Evolutionary conservation across 108 stramenopile species (phyloP).

Genomic region (Cylindrotheca fusiformis): DNA sequence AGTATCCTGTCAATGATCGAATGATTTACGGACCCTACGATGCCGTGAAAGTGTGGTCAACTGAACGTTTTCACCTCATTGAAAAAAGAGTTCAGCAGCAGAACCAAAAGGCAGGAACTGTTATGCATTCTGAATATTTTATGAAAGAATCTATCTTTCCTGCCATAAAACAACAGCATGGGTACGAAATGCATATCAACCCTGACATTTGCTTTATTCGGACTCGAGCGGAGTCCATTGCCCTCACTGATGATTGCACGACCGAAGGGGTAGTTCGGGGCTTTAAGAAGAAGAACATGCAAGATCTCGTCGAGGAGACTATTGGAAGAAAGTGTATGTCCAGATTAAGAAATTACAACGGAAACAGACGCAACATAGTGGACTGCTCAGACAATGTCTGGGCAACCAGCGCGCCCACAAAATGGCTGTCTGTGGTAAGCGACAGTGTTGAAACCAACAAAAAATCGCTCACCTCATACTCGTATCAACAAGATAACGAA

Average conservation of each 20-base stretch:
- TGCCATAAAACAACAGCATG: constrained; percentile 25
- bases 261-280: neutral
- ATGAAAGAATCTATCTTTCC: constrained; percentile 28
- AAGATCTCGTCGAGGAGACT: too few relatives aligned
- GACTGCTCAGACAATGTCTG: too few relatives aligned
- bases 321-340: too few relatives aligned
- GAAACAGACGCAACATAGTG: too few relatives aligned
- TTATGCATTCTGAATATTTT: constrained; percentile 39
- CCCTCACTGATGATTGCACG: constrained; percentile 26
- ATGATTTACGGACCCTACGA: constrained; percentile 50
- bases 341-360: too few relatives aligned
- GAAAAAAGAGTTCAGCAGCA: constrained; percentile 23
- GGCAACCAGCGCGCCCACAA: too few relatives aligned
- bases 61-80: constrained; percentile 34
- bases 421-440: too few relatives aligned
- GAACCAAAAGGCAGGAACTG: constrained; percentile 6
- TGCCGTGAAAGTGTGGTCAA: constrained; percentile 45
- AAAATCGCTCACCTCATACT: too few relatives aligned
- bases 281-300: too few relatives aligned
- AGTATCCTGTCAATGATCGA: constrained; percentile 41
- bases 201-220: constrained; percentile 36
- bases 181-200: constrained; percentile 15
- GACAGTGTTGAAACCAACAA: too few relatives aligned
- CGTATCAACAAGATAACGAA: too few relatives aligned
- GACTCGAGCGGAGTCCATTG: constrained; percentile 31